Evolutionary conservation across 371 early-diverging fungal species (phyloP).

Genomic region (Mucor mucedo): DNA sequence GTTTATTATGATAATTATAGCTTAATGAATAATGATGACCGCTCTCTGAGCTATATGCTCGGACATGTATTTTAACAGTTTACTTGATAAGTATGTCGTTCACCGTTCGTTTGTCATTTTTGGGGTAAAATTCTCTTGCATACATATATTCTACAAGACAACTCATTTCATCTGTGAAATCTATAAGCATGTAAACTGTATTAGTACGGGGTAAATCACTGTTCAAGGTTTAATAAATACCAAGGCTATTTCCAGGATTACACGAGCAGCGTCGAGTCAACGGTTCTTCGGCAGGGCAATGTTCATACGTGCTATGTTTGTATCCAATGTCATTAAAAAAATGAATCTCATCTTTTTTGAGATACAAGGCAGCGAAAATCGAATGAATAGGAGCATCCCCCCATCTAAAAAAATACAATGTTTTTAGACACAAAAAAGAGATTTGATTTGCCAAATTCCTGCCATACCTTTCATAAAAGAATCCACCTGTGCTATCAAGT

Average conservation of each 20-base stretch:
- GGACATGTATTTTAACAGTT: not conserved
- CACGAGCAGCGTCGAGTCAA: slow-evolving; percentile 36
- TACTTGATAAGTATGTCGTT: slow-evolving; percentile 30
- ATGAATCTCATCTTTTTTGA: slow-evolving; percentile 75
- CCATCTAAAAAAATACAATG: slow-evolving; percentile 56
- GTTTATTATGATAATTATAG: too few relatives aligned
- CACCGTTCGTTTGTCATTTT: slow-evolving; percentile 27
- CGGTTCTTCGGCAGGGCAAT: slow-evolving; percentile 66
- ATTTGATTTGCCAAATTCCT: not conserved
- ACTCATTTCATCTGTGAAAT: slow-evolving; percentile 47
- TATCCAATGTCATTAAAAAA: slow-evolving; percentile 91
- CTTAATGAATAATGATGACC: too few relatives aligned
- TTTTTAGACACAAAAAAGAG: not conserved
- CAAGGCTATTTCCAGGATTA: slow-evolving; percentile 37
- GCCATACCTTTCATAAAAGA: slow-evolving; percentile 45
- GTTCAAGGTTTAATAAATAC: slow-evolving; percentile 9
- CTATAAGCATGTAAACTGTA: slow-evolving; percentile 9
- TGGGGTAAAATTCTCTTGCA: slow-evolving; percentile 23
- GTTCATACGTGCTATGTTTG: slow-evolving; percentile 66
- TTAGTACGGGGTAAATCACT: not conserved
- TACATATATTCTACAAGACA: slow-evolving; percentile 41
- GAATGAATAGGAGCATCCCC: slow-evolving; percentile 97
- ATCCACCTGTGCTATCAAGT: slow-evolving; percentile 73
- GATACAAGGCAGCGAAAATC: slow-evolving; percentile 73
- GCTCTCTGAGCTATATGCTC: too few relatives aligned